phyloP scores from a whole-genome alignment of 306 rosid genomes.

The Gastrolobium bilobum region DNA sequence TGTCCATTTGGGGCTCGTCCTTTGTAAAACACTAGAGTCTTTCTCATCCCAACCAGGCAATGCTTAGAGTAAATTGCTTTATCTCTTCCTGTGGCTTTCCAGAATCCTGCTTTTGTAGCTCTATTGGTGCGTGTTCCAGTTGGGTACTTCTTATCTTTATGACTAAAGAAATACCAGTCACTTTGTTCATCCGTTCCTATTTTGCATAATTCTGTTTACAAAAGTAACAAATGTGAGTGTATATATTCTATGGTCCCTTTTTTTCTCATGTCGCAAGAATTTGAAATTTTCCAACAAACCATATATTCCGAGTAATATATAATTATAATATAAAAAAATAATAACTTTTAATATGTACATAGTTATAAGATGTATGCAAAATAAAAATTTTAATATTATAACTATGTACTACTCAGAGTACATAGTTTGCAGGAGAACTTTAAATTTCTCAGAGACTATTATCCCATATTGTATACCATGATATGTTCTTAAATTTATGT shows the following conservation, averaged over 20 bases:
- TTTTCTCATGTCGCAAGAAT: no score
- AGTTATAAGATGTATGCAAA: no score
- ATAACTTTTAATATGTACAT: no score
- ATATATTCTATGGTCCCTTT: neutral
- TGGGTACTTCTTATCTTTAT: conserved; percentile 89
- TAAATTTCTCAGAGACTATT: no score
- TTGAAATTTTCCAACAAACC: no score
- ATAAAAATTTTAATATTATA: no score
- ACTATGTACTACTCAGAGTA: no score
- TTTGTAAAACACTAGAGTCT: conserved; percentile 86
- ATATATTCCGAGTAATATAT: no score
- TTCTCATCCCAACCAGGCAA: conserved; percentile 86
- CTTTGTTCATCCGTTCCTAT: conserved; percentile 79
- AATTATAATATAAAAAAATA: no score
- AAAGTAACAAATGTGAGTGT: neutral
- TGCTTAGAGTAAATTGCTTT: conserved; percentile 80
- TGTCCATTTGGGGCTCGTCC: conserved; percentile 95
- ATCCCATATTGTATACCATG: neutral
- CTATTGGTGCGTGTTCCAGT: conserved; percentile 89
- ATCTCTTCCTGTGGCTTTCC: conserved; percentile 98
- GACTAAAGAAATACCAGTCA: conserved; percentile 96
- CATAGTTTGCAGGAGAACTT: no score
- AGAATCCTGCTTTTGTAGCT: conserved; percentile 95
- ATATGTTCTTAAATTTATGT: neutral
- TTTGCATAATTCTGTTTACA: conserved; percentile 74